phyloP scores from a whole-genome alignment of 2,329 filamentous ascomycete species.

The Fusarium coffeatum region DNA sequence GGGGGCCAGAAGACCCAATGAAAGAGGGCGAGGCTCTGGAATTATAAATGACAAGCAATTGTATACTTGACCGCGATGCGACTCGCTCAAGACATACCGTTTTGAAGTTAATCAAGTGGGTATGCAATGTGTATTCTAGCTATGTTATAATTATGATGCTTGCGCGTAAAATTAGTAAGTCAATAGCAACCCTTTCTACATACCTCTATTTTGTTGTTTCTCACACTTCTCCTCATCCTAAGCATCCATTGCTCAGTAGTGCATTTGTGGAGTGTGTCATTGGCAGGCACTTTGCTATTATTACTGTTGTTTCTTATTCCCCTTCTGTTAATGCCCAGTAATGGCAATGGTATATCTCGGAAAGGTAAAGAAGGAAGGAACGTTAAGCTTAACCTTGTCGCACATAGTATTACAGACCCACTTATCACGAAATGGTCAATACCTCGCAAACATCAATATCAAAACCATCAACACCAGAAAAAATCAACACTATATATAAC shows the following conservation, averaged over 20 bases:
- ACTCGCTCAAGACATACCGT: not conserved
- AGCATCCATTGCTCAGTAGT: not conserved
- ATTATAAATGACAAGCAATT: not conserved
- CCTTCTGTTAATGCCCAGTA: not conserved
- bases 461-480: not conserved
- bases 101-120: not conserved
- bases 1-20: constrained; percentile 10
- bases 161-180: not conserved
- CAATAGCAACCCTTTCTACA: not conserved
- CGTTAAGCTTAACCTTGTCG: not conserved
- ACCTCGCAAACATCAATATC: not conserved
- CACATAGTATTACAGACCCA: not conserved
- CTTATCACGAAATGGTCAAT: not conserved
- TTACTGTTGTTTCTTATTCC: not conserved
- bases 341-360: not conserved
- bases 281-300: not conserved
- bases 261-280: not conserved
- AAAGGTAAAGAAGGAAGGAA: too few relatives aligned
- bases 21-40: constrained; percentile 35
- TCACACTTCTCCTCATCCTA: not conserved
- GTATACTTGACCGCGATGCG: not conserved
- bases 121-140: not conserved
- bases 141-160: not conserved
- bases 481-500: not conserved
- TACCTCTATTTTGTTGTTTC: not conserved